A percentile compares a stretch with the other conserved stretches of the same genome.
Evolutionary conservation across 495 filamentous ascomycete genomes (phyloP).

Genomic region (Parmelia sp.): DNA sequence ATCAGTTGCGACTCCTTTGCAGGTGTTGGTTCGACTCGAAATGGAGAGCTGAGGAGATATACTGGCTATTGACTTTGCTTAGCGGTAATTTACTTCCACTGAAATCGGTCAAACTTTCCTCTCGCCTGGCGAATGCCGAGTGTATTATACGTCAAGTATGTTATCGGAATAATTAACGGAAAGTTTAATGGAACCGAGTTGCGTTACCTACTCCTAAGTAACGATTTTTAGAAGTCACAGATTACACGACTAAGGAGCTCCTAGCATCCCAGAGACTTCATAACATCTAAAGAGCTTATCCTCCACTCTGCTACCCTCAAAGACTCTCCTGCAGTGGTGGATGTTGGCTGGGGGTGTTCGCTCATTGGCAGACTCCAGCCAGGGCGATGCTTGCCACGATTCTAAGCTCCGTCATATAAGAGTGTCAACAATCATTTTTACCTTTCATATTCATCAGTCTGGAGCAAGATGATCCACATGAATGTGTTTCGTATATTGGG

Average conservation of each 20-base stretch:
- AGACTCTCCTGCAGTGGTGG: not conserved
- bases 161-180: too few species aligned
- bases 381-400: constrained; percentile 2
- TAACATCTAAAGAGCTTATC: not conserved
- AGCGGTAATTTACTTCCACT: not conserved
- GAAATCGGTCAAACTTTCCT: not conserved
- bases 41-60: not conserved
- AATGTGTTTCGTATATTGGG: constrained; percentile 74
- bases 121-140: too few species aligned
- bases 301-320: not conserved
- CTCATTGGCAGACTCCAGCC: not conserved
- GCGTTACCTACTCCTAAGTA: too few species aligned
- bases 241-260: not conserved
- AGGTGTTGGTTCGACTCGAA: not conserved
- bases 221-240: not conserved
- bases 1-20: not conserved
- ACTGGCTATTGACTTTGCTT: not conserved
- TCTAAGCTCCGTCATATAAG: not conserved
- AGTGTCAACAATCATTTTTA: not conserved
- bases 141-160: too few species aligned
- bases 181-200: not conserved
- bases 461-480: constrained; percentile 30
- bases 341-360: not conserved
- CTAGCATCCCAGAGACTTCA: not conserved
- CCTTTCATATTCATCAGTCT: not conserved